Evolutionary conservation across 78 protist genomes (phyloP), one percentile per base, ranked within the genome.

Genomic region (Tieghemostelium lacteum): DNA sequence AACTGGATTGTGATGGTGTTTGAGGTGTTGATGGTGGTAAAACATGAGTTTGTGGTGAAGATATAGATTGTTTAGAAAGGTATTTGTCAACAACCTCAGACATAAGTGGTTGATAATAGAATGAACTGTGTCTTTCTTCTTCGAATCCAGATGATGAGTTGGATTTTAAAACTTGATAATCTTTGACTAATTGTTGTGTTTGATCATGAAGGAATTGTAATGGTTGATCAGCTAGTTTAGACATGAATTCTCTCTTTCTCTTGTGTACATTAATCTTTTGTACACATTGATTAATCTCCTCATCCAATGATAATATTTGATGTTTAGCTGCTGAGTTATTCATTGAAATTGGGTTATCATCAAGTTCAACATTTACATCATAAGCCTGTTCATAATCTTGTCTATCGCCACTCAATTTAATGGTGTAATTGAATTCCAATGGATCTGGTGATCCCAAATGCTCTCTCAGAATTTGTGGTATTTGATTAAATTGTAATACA

Each of bases 381-480:
- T 69, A 83, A 24, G 91, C 91, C 29, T 83, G 76, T 58, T 83
- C 91, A 69, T 31, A 83, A 39, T 83, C 91, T 69, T 64, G 50
- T 39, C 78, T 66, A 83, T 83, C 91, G 0, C 91, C 91, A 26
- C 75, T 49, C 28, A 83, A 60, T 36, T 60, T 60, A 3, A 83
- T 28, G 29, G 74, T 73, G 36, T 83, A 83, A 22, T 55, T 71
- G 60, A 83, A 83, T 70, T 83, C 91, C 28, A 83, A 83, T 69
- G 91, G 91, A 31, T 83, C 91, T 2, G 91, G 66, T 58, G 91
- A 67, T 69, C 71, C 63, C 28, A 83, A 60, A 58, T 83, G 91
- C 33, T 83, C 91, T 83, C 91, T 83, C 40, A 83, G 39, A 31
- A 83, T 22, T 69, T 83, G 91, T 42, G 91, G 91, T 40, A 83